phyloP scores from a whole-genome alignment of 208 protist genomes.

The Phytomonas serpens region DNA sequence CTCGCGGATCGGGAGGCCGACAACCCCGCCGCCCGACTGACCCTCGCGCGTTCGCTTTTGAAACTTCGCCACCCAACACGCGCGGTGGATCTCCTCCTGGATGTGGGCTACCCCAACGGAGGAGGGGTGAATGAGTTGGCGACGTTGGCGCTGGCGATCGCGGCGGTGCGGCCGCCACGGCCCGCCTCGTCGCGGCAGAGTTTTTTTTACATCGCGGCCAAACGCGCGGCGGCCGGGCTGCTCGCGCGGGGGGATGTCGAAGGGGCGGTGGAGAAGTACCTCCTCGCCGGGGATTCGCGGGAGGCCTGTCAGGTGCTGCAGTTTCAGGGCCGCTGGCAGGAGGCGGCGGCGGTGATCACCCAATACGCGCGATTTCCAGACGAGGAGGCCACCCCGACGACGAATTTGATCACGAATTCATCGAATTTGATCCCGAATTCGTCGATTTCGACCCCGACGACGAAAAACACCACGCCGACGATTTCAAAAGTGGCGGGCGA shows the following conservation, averaged over 20 bases:
- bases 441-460: too few relatives aligned
- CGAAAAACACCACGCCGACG: too few relatives aligned
- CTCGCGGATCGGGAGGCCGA: slow-evolving; percentile 27
- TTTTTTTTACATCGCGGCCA: slow-evolving; percentile 34
- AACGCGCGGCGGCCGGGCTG: slow-evolving; percentile 56
- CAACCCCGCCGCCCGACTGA: slow-evolving; percentile 28
- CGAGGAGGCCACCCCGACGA: background rate
- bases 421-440: too few relatives aligned
- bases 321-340: slow-evolving; percentile 54
- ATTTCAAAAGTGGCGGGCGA: too few relatives aligned
- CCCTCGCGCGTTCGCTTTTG: slow-evolving; percentile 50
- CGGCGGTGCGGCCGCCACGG: slow-evolving; percentile 19
- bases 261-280: slow-evolving; percentile 64
- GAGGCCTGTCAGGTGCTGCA: slow-evolving; percentile 56
- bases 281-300: slow-evolving; percentile 49
- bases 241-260: slow-evolving; percentile 59
- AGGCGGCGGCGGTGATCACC: slow-evolving; percentile 43
- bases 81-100: slow-evolving; percentile 63
- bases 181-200: background rate
- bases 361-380: background rate
- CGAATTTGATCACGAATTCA: too few relatives aligned
- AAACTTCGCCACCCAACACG: slow-evolving; percentile 34
- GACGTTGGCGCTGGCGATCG: slow-evolving; percentile 54
- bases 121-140: slow-evolving; percentile 46
- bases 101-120: slow-evolving; percentile 47